Conservation (phyloP, 2,329 filamentous ascomycete species). For the Emergomyces africanus region DNA sequence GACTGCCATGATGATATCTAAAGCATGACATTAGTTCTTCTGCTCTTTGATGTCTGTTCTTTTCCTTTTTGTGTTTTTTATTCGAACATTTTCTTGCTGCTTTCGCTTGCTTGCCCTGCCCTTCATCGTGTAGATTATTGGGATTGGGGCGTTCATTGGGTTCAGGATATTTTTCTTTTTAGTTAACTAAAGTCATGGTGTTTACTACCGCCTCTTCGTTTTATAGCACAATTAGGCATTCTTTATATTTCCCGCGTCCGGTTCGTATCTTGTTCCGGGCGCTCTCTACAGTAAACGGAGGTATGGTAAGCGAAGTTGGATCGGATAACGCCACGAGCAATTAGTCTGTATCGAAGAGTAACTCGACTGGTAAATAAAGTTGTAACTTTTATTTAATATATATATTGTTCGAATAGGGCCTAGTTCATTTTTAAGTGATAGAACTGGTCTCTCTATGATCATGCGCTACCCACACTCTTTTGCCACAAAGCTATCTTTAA, state of each 20-base stretch:
- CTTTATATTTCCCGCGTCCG: not conserved
- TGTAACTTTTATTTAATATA: too few species aligned
- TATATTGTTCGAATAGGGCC: too few species aligned
- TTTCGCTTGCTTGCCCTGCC: too few species aligned
- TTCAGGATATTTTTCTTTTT: not conserved
- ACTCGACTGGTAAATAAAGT: too few species aligned
- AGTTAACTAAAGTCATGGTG: not conserved
- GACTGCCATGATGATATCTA: slow-evolving; percentile 25
- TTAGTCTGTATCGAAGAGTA: not conserved
- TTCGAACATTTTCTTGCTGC: not conserved
- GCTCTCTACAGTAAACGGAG: not conserved
- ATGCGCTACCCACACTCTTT: not conserved
- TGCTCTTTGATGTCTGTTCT: not conserved
- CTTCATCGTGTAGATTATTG: slow-evolving; percentile 1
- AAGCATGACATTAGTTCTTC: slow-evolving; percentile 2
- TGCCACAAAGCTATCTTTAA: not conserved
- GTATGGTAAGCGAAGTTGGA: not conserved
- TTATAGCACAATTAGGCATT: not conserved
- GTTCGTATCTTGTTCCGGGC: not conserved
- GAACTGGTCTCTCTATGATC: not conserved
- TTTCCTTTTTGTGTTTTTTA: not conserved
- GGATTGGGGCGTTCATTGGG: not conserved
- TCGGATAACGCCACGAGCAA: not conserved
- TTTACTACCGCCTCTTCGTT: not conserved
- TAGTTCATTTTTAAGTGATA: too few species aligned